Evolutionary conservation across 129 eudicot species (phyloP).

Genomic region (Artemisia tridentata): DNA sequence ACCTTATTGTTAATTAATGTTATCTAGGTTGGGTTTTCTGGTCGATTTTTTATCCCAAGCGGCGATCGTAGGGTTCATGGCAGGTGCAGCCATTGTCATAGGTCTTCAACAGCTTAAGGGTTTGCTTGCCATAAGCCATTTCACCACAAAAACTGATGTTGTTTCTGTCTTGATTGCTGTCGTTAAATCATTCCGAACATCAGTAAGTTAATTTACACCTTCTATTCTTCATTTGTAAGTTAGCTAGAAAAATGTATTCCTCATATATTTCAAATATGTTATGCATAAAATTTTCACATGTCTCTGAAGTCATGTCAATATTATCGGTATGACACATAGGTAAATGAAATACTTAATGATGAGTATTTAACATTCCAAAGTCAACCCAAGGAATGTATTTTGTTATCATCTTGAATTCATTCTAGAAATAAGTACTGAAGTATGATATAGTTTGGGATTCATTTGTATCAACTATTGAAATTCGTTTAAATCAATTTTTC

Average conservation of each 20-base stretch:
- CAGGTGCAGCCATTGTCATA: slow-evolving; percentile 72
- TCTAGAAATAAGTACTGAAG: too few relatives aligned
- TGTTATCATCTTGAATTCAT: too few relatives aligned
- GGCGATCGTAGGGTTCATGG: slow-evolving; percentile 78
- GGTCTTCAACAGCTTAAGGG: slow-evolving; percentile 75
- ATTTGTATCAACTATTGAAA: too few relatives aligned
- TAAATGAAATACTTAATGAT: background rate
- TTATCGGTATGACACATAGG: slow-evolving; percentile 21
- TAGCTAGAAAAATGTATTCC: background rate
- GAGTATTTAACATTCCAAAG: background rate
- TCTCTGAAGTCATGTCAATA: slow-evolving; percentile 16
- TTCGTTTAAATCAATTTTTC: too few relatives aligned
- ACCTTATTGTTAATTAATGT: background rate
- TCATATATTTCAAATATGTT: background rate
- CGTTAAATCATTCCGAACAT: slow-evolving; percentile 40
- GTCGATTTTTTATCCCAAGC: slow-evolving; percentile 81
- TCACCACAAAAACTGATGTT: slow-evolving; percentile 63
- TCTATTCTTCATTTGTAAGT: background rate
- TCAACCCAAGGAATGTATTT: too few relatives aligned
- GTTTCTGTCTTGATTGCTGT: slow-evolving; percentile 63
- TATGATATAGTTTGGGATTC: too few relatives aligned
- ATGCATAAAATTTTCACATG: background rate
- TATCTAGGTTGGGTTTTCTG: slow-evolving; percentile 67
- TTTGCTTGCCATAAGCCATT: slow-evolving; percentile 54
- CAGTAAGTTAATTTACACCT: slow-evolving; percentile 37